Conservation (phyloP, 2,329 filamentous ascomycete genomes). For the Biscogniauxia marginata region DNA sequence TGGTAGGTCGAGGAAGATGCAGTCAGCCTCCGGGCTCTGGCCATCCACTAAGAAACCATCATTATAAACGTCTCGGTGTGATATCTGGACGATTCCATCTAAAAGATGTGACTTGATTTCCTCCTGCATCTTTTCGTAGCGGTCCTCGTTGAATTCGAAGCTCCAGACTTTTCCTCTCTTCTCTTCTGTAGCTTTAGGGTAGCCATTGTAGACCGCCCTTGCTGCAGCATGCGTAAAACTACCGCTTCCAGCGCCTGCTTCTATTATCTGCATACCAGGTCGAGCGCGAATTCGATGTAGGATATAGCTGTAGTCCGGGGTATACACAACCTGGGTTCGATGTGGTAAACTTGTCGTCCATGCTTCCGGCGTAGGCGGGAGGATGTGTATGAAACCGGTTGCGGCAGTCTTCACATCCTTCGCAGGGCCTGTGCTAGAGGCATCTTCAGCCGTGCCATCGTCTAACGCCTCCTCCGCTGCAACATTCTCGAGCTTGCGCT, state of each 20-base stretch:
- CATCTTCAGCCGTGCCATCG: conserved; percentile 33
- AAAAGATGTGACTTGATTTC: conserved; percentile 70
- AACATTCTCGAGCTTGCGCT: conserved; percentile 52
- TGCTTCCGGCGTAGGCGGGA: conserved; percentile 76
- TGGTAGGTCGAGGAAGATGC: conserved; percentile 77
- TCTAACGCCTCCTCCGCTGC: conserved; percentile 46
- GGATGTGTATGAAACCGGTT: conserved; percentile 74
- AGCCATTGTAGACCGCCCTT: conserved; percentile 73
- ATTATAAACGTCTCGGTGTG: conserved; percentile 76
- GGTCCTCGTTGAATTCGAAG: conserved; percentile 76
- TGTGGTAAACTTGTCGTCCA: conserved; percentile 82
- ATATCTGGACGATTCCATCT: conserved; percentile 65
- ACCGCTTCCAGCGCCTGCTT: conserved; percentile 78
- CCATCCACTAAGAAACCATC: conserved; percentile 67
- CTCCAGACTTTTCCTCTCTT: conserved; percentile 71
- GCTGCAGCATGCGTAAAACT: conserved; percentile 80
- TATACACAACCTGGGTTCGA: conserved; percentile 83
- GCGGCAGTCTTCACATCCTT: conserved; percentile 50
- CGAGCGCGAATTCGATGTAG: conserved; percentile 72
- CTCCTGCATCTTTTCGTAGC: conserved; percentile 65
- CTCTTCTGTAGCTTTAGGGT: conserved; percentile 46
- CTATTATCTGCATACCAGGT: conserved; percentile 72
- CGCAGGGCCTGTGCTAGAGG: conserved; percentile 11
- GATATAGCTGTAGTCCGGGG: conserved; percentile 82
- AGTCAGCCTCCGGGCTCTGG: conserved; percentile 62